Evolutionary conservation across 805 yeast genomes (phyloP).

Genomic region (Starmera quercuum): DNA sequence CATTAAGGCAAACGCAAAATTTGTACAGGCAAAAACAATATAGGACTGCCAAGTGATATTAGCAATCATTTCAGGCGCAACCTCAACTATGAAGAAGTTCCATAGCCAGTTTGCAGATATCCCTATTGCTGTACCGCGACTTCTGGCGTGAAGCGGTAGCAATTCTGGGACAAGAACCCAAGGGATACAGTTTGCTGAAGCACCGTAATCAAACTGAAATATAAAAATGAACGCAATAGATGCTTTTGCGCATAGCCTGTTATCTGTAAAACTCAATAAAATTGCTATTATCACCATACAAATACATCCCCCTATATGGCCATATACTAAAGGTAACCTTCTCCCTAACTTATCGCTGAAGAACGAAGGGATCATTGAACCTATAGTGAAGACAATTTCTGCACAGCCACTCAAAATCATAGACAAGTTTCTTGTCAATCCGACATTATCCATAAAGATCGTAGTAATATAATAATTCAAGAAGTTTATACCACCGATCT

Average conservation of each 20-base stretch:
- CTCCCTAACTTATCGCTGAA: conserved; percentile 51
- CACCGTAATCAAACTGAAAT: conserved; percentile 41
- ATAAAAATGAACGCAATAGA: conserved; percentile 51
- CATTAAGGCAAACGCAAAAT: conserved; percentile 53
- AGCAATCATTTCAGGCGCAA: conserved; percentile 50
- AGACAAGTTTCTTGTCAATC: conserved; percentile 42
- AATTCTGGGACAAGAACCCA: conserved; percentile 65
- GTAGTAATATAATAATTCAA: conserved; percentile 60
- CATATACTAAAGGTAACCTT: conserved; percentile 32
- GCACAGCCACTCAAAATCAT: conserved; percentile 49
- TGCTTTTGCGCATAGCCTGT: conserved; percentile 34
- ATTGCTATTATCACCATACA: conserved; percentile 1
- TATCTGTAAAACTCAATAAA: conserved; percentile 11
- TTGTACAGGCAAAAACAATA: conserved; percentile 59
- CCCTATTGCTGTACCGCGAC: conserved; percentile 53
- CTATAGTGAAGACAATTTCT: conserved; percentile 3
- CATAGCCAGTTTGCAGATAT: conserved; percentile 62
- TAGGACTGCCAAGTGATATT: conserved; percentile 56
- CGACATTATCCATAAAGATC: conserved; percentile 43
- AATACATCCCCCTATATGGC: conserved; percentile 1
- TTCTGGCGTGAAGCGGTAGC: conserved; percentile 50
- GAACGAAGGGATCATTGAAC: conserved; percentile 49
- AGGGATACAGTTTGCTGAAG: conserved; percentile 39
- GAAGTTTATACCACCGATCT: conserved; percentile 65
- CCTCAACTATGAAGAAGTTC: conserved; percentile 61